Evolutionary conservation across 139 green algal species (phyloP).

Genomic region (Chlamydomonas sphaeroides): DNA sequence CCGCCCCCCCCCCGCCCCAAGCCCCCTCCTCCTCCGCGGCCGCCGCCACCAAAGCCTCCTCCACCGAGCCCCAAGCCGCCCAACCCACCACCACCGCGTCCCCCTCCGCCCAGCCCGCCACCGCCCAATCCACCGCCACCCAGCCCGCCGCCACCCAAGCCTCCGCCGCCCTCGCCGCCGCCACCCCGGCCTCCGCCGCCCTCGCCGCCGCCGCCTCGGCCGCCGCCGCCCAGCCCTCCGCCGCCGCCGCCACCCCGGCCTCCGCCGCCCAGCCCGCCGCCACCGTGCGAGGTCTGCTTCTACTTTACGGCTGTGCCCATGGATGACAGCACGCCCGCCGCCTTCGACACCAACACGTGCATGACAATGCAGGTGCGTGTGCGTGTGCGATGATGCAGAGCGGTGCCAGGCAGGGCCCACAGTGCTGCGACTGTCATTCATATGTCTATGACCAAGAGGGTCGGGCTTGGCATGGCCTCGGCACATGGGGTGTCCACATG

Average conservation of each 20-base stretch:
- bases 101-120: no score
- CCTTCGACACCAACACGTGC: background rate
- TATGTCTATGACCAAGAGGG: no score
- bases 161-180: background rate
- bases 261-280: background rate
- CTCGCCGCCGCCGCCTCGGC: background rate
- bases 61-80: background rate
- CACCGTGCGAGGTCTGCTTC: background rate
- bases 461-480: no score
- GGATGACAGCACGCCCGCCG: no score
- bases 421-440: no score
- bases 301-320: background rate
- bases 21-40: background rate
- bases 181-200: background rate
- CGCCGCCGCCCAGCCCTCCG: background rate
- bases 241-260: no score
- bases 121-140: no score
- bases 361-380: no score
- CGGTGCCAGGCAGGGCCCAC: no score
- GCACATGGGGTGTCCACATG: no score
- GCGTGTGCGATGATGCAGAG: no score
- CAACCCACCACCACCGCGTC: background rate
- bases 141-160: background rate
- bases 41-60: background rate
- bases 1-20: background rate